Evolutionary conservation across 108 stramenopile genomes (phyloP), one percentile per base, ranked within the genome.

Genomic region (Discostella stelligeroides): DNA sequence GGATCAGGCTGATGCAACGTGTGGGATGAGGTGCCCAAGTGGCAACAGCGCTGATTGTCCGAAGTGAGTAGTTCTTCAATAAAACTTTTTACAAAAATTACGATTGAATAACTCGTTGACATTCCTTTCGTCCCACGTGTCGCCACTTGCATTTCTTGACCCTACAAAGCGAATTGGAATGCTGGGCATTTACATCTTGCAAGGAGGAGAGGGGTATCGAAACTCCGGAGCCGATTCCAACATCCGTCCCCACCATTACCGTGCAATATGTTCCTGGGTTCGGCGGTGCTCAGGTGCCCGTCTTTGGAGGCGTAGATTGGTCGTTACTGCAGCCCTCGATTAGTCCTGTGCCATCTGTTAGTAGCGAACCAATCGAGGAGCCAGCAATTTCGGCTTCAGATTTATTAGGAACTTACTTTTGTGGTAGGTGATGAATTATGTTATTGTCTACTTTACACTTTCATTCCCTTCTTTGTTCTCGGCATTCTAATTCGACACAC

Each of bases 111-210:
- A 34, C 6, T 34, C 5, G 34, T 6, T 34, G 34, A 34, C 34
- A 6, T 34, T 34, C 34, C 34, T 34, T 34, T 34, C 34, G 5
- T 34, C 3, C 34, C 34, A 6, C 34, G 5, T 34, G n/a, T n/a
- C n/a, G n/a, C n/a, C n/a, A n/a, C n/a, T n/a, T n/a, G n/a, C n/a
- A n/a, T n/a, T 34, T 63, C 24, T 24, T 21, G 8, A 46, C n/a
- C n/a, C n/a, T 40, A 21, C 13, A 29, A 24, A 79, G 77, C 17
- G 63, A 61, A 15, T 48, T 79, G 13, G 77, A 79, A 51, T 79
- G 77, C 43, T 79, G 70, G 70, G 77, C 77, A 0, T 71, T 71
- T 23, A 79, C 77, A 54, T 62, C 77, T 1, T 79, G 77, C 70
- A 66, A 71, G 46, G 57, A 60, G 56, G 60, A 71, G 42, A 70